A percentile compares a stretch with the other conserved stretches of the same genome.
Conservation (phyloP, 129 eudicot species). For the Tagetes patula region DNA sequence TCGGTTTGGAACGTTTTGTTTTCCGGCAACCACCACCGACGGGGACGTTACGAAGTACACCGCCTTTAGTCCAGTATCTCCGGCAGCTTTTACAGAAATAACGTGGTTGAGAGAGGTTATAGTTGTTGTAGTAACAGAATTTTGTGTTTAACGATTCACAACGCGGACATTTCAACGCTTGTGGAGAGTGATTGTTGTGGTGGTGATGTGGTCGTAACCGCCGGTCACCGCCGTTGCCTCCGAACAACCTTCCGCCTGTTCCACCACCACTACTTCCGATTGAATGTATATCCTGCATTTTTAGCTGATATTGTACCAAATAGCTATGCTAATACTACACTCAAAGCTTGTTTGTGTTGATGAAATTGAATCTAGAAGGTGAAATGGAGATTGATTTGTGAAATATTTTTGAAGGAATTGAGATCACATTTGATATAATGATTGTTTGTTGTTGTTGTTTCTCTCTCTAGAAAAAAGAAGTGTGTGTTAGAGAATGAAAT, state of each 20-base stretch:
- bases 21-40: slow-evolving; percentile 91
- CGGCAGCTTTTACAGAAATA: slow-evolving; percentile 86
- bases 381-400: not conserved
- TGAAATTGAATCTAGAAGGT: slow-evolving; percentile 8
- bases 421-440: slow-evolving; percentile 33
- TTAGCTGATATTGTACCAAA: not conserved
- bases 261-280: slow-evolving; percentile 45
- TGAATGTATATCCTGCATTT: slow-evolving; percentile 67
- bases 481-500: slow-evolving; percentile 24
- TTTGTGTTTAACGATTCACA: slow-evolving; percentile 81
- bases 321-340: not conserved
- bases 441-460: slow-evolving; percentile 2
- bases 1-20: slow-evolving; percentile 56
- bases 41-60: slow-evolving; percentile 85
- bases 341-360: not conserved
- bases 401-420: not conserved
- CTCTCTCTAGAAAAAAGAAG: slow-evolving; percentile 32
- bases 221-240: slow-evolving; percentile 43
- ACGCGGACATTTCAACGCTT: slow-evolving; percentile 71
- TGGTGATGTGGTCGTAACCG: slow-evolving; percentile 49
- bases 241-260: slow-evolving; percentile 40
- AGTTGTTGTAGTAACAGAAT: slow-evolving; percentile 84
- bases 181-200: slow-evolving; percentile 51
- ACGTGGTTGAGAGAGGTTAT: slow-evolving; percentile 84
- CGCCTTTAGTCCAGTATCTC: slow-evolving; percentile 92